phyloP scores from a whole-genome alignment of 176 grass and related monocot genomes.

The Carex myosuroides region DNA sequence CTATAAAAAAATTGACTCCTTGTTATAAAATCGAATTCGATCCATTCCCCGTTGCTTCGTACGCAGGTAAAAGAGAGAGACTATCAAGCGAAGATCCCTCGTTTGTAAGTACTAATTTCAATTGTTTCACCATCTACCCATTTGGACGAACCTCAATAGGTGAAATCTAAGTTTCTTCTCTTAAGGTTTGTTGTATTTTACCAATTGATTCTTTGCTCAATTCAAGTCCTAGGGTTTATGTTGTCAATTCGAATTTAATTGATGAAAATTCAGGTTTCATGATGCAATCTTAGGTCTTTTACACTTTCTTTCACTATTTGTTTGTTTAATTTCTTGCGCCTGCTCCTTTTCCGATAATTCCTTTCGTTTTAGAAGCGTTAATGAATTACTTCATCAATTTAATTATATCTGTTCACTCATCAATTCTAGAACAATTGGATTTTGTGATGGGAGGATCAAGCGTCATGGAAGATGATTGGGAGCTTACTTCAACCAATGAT shows the following conservation, averaged over 20 bases:
- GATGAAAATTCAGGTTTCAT: background rate
- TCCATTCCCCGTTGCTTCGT: background rate
- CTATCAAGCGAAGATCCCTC: background rate
- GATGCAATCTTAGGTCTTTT: background rate
- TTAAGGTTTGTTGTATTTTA: background rate
- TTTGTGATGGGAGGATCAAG: conserved; percentile 40
- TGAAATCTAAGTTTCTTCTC: background rate
- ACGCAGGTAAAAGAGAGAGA: background rate
- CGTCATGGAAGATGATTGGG: conserved; percentile 69
- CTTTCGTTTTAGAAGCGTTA: background rate
- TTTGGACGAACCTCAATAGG: background rate
- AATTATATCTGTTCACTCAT: background rate
- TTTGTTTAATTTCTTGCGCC: background rate
- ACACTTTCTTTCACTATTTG: background rate
- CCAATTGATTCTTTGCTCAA: background rate
- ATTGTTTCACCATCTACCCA: background rate
- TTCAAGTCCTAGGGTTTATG: background rate
- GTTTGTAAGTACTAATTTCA: background rate
- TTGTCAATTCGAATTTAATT: background rate
- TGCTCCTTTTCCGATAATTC: background rate
- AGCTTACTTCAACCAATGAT: conserved; percentile 39
- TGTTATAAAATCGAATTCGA: background rate
- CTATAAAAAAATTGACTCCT: background rate
- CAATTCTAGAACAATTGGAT: background rate
- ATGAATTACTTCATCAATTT: background rate